Base-by-base conservation (phyloP, 2,329 filamentous ascomycete species). In the Penicillium fuscoglaucum region DNA sequence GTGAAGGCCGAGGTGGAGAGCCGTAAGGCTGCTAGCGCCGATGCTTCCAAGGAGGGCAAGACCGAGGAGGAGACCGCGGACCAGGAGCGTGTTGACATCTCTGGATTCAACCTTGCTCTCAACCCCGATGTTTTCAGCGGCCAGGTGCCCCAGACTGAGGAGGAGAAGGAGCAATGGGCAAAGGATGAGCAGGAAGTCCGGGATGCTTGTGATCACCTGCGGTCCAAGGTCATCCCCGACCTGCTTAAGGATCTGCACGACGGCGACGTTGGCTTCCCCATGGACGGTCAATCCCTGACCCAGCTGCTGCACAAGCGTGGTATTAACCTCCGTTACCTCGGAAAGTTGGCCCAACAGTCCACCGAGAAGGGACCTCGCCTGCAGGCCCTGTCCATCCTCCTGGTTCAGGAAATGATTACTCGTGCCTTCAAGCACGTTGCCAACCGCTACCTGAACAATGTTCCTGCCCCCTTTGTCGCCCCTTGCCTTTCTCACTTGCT, bases 41-140 rank as follows among this genome's bases (percentile, higher is more conserved):
- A 76, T 53, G 68, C 71, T 12, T 68, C 75, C 52, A 70, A 74
- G 47, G 70, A 74, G 39, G 66, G 72, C 57, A 75, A 78, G 57
- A 48, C 66, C 41, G 73, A 74, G 28, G 74, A 79, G 51, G 78
- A 79, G 66, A 68, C 70, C 40, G 74, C 57, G 26, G 77, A 80
- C 4, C 83, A 86, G 68, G 88, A 90, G 63, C 86, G 88, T 55
- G 89, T 96, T 39, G 92, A 98, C 69, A 87, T 96, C 59, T 90
- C 91, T 44, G 86, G 89, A 68, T 99, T 98, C 82, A 83, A 87
- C 47, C 92, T 97, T 69, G 82, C 91, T 7, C 84, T 99, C 52
- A 99, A 99, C 79, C 93, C 95, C 6, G 95, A 99, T 75, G 91
- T 91, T 33, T 98, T 93, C 82, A 96, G 91, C 70, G 93, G 93